phyloP scores from a whole-genome alignment of 169 alveolate species.

The Eimeria necatrix region DNA sequence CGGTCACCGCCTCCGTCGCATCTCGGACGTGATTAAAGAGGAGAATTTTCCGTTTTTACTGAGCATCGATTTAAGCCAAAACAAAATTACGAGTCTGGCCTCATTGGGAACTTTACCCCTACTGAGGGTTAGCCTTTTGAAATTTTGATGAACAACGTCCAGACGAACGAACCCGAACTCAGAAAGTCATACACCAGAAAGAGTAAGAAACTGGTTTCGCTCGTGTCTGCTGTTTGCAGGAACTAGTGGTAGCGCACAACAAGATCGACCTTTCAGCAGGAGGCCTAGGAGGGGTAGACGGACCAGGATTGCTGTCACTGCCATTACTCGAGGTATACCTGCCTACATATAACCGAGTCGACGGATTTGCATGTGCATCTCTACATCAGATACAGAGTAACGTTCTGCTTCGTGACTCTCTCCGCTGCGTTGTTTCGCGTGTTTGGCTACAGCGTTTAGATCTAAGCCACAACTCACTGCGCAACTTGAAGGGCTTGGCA shows the following conservation, averaged over 20 bases:
- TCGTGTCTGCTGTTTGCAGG: constrained; percentile 50
- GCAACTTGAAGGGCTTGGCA: constrained; percentile 22
- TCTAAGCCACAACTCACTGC: constrained; percentile 64
- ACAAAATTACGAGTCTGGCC: constrained; percentile 50
- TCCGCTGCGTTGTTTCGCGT: background rate
- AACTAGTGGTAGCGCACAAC: constrained; percentile 60
- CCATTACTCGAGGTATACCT: constrained; percentile 52
- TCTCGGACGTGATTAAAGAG: constrained; percentile 62
- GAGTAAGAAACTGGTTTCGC: background rate
- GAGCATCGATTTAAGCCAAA: constrained; percentile 46
- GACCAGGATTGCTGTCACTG: constrained; percentile 57
- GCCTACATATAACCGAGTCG: too few relatives aligned
- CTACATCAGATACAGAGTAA: too few relatives aligned
- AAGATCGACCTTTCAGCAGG: constrained; percentile 71
- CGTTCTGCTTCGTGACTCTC: too few relatives aligned
- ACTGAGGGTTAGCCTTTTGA: constrained; percentile 1
- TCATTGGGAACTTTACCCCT: constrained; percentile 64
- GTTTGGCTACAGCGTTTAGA: constrained; percentile 63
- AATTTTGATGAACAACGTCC: too few relatives aligned
- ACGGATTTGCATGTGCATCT: too few relatives aligned
- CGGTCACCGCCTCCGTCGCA: constrained; percentile 61
- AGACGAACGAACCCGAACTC: too few relatives aligned
- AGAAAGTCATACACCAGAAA: background rate
- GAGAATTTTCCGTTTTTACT: constrained; percentile 64
- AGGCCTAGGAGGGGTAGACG: constrained; percentile 74